phyloP scores from a whole-genome alignment of 75 land plant species.

The Picea sitchensis region DNA sequence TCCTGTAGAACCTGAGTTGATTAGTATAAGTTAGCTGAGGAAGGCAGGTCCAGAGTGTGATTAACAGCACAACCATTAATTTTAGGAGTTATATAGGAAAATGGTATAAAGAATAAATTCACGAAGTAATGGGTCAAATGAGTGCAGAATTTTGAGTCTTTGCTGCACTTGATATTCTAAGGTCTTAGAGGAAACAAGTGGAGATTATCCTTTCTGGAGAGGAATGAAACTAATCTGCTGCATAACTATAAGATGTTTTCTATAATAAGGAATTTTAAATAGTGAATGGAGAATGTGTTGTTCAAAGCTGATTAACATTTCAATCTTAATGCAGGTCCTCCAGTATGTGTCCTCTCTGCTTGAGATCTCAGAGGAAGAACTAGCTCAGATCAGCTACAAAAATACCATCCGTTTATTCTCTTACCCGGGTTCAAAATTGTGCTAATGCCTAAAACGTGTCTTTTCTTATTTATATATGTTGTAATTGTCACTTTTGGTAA shows the following conservation, averaged over 20 bases:
- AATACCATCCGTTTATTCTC: constrained; percentile 81
- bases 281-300: neutral
- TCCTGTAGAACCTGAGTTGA: neutral
- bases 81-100: no score
- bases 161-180: neutral
- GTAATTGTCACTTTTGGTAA: neutral
- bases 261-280: neutral
- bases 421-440: constrained; percentile 65
- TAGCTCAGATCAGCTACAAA: constrained; percentile 55
- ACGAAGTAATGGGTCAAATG: neutral
- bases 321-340: constrained; percentile 42
- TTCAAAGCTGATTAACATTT: neutral
- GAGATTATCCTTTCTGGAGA: neutral
- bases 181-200: neutral
- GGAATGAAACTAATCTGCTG: neutral
- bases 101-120: no score
- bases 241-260: neutral
- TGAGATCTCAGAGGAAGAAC: constrained; percentile 57
- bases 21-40: neutral
- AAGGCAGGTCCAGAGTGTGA: neutral
- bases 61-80: neutral
- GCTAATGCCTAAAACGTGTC: neutral
- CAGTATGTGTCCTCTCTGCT: constrained; percentile 60
- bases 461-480: neutral
- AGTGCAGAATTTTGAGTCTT: neutral